phyloP scores from a whole-genome alignment of 495 filamentous ascomycete species.

The Neurospora sp. region DNA sequence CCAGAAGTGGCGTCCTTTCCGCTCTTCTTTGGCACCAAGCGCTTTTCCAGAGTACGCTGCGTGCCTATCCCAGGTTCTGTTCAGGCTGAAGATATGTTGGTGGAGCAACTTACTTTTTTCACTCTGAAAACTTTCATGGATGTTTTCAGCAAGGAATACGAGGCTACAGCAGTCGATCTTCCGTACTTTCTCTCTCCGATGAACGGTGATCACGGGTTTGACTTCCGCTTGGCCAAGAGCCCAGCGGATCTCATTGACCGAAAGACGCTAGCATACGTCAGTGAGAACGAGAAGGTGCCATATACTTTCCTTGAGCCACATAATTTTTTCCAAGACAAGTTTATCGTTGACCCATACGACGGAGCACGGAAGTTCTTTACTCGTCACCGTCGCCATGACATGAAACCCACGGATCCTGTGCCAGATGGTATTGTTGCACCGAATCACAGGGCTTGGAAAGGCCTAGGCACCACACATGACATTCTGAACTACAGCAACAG shows the following conservation, averaged over 20 bases:
- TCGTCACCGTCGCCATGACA: slow-evolving; percentile 27
- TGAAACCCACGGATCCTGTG: slow-evolving; percentile 35
- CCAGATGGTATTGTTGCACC: slow-evolving; percentile 25
- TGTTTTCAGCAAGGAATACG: slow-evolving; percentile 81
- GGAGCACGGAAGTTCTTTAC: slow-evolving; percentile 56
- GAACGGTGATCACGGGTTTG: slow-evolving; percentile 14
- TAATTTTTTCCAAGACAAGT: slow-evolving; percentile 50
- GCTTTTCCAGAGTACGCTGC: slow-evolving; percentile 45
- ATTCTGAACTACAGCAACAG: slow-evolving; percentile 38
- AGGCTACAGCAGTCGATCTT: slow-evolving; percentile 49
- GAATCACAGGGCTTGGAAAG: slow-evolving; percentile 14
- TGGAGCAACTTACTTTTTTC: slow-evolving; percentile 48
- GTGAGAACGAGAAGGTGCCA: slow-evolving; percentile 33
- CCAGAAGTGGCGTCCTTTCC: slow-evolving; percentile 58
- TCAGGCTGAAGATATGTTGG: slow-evolving; percentile 30
- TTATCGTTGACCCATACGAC: slow-evolving; percentile 65
- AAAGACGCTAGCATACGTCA: slow-evolving; percentile 45
- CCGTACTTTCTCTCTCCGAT: slow-evolving; percentile 81
- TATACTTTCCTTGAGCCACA: slow-evolving; percentile 46
- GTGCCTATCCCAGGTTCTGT: slow-evolving; percentile 31
- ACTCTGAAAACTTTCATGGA: slow-evolving; percentile 73
- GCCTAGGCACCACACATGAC: slow-evolving; percentile 13
- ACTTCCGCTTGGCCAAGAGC: slow-evolving; percentile 13
- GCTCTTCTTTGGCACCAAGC: slow-evolving; percentile 56
- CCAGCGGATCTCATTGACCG: slow-evolving; percentile 52